Evolutionary conservation across 2,329 filamentous ascomycete genomes (phyloP).

Genomic region (Fusarium sp.): DNA sequence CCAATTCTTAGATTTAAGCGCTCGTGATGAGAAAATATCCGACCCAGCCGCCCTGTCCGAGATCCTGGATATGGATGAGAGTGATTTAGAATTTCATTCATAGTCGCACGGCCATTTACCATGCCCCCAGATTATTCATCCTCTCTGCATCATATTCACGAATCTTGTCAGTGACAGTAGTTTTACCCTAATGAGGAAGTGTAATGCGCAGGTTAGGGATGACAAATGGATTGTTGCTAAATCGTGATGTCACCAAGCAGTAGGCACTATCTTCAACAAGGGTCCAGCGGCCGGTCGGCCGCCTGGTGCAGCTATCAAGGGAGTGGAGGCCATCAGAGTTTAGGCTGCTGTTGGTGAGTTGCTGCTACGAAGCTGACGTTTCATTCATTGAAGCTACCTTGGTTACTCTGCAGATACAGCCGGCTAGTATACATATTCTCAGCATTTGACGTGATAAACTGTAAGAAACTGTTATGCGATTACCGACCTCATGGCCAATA

Average conservation of each 20-base stretch:
- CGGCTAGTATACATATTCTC: too few relatives aligned
- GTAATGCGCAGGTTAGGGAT: too few relatives aligned
- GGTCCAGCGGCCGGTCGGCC: neutral
- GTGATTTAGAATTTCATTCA: neutral
- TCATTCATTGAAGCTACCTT: neutral
- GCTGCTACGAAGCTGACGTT: neutral
- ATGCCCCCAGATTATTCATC: neutral
- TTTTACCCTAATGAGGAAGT: neutral
- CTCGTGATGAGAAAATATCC: neutral
- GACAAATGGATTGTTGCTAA: neutral
- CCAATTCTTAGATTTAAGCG: neutral
- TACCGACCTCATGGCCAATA: neutral
- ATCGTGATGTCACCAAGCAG: neutral
- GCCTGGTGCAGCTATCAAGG: neutral
- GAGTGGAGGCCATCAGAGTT: neutral
- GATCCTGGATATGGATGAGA: neutral
- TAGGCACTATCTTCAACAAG: neutral
- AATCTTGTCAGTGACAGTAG: neutral
- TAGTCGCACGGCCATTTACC: neutral
- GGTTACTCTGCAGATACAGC: too few relatives aligned
- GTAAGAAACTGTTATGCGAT: neutral
- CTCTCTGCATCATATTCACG: neutral
- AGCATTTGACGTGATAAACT: neutral
- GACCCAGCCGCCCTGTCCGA: neutral
- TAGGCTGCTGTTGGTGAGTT: neutral